These are phyloP conservation scores for Chaetomium olivaceum DNA, from an alignment of 2,329 filamentous ascomycete genomes.

Conservation along the genomic window DNA sequence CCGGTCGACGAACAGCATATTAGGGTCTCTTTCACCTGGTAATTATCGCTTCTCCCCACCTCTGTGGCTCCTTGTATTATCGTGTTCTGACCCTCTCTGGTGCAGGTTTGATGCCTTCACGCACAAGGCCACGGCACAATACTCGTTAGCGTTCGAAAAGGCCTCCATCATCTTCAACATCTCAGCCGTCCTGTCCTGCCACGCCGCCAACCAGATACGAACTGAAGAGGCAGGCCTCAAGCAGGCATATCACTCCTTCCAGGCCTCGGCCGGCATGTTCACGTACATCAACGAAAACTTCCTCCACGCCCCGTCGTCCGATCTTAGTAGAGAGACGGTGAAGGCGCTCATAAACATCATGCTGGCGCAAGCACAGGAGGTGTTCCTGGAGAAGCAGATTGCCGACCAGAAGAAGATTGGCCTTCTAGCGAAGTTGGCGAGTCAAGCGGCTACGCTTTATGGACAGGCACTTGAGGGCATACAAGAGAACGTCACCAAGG, in stretches of 20 bases:
- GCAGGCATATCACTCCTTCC: conserved; percentile 96
- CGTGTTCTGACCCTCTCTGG: conserved; percentile 26
- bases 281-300: conserved; percentile 99
- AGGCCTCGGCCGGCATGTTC: conserved; percentile 98
- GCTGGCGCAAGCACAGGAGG: conserved; percentile 93
- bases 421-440: conserved; percentile 86
- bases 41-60: conserved; percentile 32
- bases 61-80: background rate
- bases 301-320: conserved; percentile 92
- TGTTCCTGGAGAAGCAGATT: conserved; percentile 96
- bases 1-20: conserved; percentile 99
- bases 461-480: conserved; percentile 83
- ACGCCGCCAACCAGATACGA: conserved; percentile 89
- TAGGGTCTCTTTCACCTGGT: conserved; percentile 99
- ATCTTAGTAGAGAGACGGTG: conserved; percentile 91
- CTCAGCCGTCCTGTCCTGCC: conserved; percentile 91
- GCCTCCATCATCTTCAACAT: conserved; percentile 99
- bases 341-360: conserved; percentile 91
- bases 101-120: conserved; percentile 98
- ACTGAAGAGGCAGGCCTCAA: conserved; percentile 92
- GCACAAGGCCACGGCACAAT: conserved; percentile 94
- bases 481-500: conserved; percentile 88
- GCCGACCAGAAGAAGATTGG: conserved; percentile 90
- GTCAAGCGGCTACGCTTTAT: conserved; percentile 87
- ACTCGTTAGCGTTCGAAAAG: conserved; percentile 96